These are phyloP conservation scores for Mycena pura DNA, from an alignment of 768 basidiomycete genomes.

Conservation along the genomic window DNA sequence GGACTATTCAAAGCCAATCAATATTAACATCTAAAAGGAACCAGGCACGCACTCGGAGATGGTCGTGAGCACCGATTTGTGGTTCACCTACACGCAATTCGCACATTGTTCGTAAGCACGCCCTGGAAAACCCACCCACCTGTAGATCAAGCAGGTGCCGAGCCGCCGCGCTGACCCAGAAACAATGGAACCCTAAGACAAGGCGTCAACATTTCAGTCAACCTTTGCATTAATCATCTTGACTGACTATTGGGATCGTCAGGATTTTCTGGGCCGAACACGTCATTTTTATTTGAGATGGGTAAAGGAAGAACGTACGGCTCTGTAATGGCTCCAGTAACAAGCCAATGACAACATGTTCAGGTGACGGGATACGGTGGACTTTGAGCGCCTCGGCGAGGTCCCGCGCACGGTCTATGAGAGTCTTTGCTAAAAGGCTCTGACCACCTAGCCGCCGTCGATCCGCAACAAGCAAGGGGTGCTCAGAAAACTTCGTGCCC, in stretches of 20 bases:
- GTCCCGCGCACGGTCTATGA: slow-evolving; percentile 84
- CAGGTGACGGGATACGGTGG: slow-evolving; percentile 76
- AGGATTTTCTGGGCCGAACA: slow-evolving; percentile 63
- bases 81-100: slow-evolving; percentile 69
- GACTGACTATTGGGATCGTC: slow-evolving; percentile 71
- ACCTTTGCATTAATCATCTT: slow-evolving; percentile 1
- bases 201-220: slow-evolving; percentile 25
- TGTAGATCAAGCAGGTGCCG: slow-evolving; percentile 81
- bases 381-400: slow-evolving; percentile 88
- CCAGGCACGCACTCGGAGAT: slow-evolving; percentile 58
- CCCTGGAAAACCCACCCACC: slow-evolving; percentile 46
- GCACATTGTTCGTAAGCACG: slow-evolving; percentile 8
- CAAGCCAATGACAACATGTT: slow-evolving; percentile 84
- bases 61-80: slow-evolving; percentile 76
- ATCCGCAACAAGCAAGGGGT: slow-evolving; percentile 82
- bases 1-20: slow-evolving; percentile 35
- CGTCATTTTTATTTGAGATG: slow-evolving; percentile 9
- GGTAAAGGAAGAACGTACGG: slow-evolving; percentile 63
- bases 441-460: slow-evolving; percentile 72
- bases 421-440: slow-evolving; percentile 76
- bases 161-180: slow-evolving; percentile 82
- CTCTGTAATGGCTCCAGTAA: slow-evolving; percentile 86
- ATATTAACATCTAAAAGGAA: slow-evolving; percentile 3
- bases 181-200: slow-evolving; percentile 76
- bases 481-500: slow-evolving; percentile 94